Conservation (phyloP, 2,329 filamentous ascomycete species). For the Phyllosticta paracitricarpa region DNA sequence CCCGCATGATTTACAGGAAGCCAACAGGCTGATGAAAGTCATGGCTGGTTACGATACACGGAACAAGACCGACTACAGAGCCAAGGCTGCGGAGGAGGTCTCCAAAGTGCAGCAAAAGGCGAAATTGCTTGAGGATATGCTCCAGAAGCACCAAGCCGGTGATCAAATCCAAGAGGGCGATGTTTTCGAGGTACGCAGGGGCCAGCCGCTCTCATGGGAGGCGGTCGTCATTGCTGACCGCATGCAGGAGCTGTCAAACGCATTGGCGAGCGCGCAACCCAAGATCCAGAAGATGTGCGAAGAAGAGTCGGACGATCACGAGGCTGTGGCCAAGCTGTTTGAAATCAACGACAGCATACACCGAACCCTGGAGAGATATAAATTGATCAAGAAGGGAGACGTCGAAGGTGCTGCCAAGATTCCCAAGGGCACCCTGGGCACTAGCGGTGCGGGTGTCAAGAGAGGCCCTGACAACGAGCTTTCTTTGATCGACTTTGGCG, state of each 20-base stretch:
- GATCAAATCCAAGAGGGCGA: constrained; percentile 65
- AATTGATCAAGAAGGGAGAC: constrained; percentile 91
- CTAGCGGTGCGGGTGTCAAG: constrained; percentile 51
- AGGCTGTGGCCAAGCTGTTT: constrained; percentile 87
- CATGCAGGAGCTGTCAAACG: constrained; percentile 70
- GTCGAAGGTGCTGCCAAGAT: constrained; percentile 73
- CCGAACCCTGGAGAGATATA: constrained; percentile 89
- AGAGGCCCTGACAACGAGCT: constrained; percentile 66
- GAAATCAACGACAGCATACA: constrained; percentile 99
- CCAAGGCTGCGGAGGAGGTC: constrained; percentile 94
- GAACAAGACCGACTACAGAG: constrained; percentile 93
- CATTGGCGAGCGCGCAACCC: constrained; percentile 85
- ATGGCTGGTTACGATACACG: constrained; percentile 97
- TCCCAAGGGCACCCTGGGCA: constrained; percentile 67
- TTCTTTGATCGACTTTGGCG: constrained; percentile 88
- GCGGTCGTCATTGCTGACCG: constrained; percentile 15
- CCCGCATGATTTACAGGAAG: constrained; percentile 90
- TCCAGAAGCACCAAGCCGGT: constrained; percentile 72
- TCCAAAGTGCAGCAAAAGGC: constrained; percentile 94
- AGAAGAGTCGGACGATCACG: constrained; percentile 92
- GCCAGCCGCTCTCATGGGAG: constrained; percentile 15
- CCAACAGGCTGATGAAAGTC: constrained; percentile 95
- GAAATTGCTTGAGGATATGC: constrained; percentile 79
- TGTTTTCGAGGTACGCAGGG: constrained; percentile 49
- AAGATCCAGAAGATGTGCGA: constrained; percentile 99